Base-by-base conservation (phyloP, 164 flowering plant species). In the Vitis vinifera region DNA sequence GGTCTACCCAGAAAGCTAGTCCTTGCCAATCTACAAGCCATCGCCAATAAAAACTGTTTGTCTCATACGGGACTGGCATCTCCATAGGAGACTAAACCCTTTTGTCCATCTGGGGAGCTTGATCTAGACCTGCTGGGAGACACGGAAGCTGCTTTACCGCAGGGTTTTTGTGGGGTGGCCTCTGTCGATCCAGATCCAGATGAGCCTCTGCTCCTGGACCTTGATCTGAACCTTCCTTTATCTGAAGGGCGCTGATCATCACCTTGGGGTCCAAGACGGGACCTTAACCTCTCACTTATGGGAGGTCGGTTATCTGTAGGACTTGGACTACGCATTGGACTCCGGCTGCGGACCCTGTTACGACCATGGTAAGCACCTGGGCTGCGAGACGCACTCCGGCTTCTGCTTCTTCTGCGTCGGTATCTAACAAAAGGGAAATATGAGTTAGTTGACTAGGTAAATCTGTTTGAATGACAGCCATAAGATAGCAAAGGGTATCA, bases 81-180 rank as follows among this genome's bases (percentile, higher is more conserved):
- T 62, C 80, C 87, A 73, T 87, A 89, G 27, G 89, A 83, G 66
- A 89, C 93, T 68, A 89, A 66, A 6, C 88, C 88, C 56, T 68
- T 81, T 27, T 75, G 80, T 37, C 80, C 85, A n/a, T 77, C 70
- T 5, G 90, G 88, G 19, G 88, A 83, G 73, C 73, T 81, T 59
- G 89, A 83, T 58, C 73, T 75, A 51, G 90, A 86, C 44, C 80
- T 76, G 67, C 77, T 77, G 9, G 78, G 80, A 66, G 88, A 78
- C 50, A 47, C 62, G 19, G 82, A 67, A 15, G 57, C 52, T 16
- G 13, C 53, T 67, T 69, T 81, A 53, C 47, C 60, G 2, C 53
- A 70, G 23, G 31, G 78, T 66, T 77, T 75, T 60, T 51, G 79
- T 59, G 76, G 65, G 51, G 66, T 55, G 17, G 72, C 72, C 68